Conservation (phyloP, 1,139 yeast genomes). For the Suhomyces bribrorum region DNA sequence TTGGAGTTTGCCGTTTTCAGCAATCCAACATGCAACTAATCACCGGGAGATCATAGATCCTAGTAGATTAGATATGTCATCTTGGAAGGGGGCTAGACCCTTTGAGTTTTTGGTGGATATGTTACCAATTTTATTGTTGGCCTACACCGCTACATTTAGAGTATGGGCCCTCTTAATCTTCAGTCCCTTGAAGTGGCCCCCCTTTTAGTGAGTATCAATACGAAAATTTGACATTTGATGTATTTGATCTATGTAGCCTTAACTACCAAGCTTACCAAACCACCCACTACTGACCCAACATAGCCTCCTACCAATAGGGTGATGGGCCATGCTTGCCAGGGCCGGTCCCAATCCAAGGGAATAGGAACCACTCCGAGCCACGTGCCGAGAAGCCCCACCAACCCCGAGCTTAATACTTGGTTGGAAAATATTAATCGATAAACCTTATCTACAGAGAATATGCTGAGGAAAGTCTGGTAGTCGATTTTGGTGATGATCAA, state of each 20-base stretch:
- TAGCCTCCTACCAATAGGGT: slow-evolving; percentile 84
- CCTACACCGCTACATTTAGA: too few relatives aligned
- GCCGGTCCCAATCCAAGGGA: slow-evolving; percentile 96
- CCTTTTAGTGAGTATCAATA: too few relatives aligned
- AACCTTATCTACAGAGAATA: slow-evolving; percentile 27
- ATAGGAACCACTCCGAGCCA: slow-evolving; percentile 95
- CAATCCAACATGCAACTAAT: not conserved
- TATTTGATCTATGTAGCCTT: not conserved
- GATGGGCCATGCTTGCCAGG: slow-evolving; percentile 98
- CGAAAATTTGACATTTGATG: not conserved
- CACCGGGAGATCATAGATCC: not conserved
- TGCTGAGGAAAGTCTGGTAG: slow-evolving; percentile 30
- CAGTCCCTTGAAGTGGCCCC: too few relatives aligned
- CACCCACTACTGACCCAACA: slow-evolving; percentile 66
- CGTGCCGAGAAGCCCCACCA: slow-evolving; percentile 67
- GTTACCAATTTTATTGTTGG: too few relatives aligned
- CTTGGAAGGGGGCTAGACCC: too few relatives aligned
- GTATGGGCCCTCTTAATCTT: too few relatives aligned
- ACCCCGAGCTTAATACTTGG: slow-evolving; percentile 40
- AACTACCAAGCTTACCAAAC: slow-evolving; percentile 20
- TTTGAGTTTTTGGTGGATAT: too few relatives aligned
- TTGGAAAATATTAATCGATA: slow-evolving; percentile 30
- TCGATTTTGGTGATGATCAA: slow-evolving; percentile 61
- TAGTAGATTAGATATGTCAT: not conserved
- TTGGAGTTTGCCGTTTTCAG: not conserved